Base-by-base conservation (phyloP, 148 eudicot genomes). In the Linanthus parryae region DNA sequence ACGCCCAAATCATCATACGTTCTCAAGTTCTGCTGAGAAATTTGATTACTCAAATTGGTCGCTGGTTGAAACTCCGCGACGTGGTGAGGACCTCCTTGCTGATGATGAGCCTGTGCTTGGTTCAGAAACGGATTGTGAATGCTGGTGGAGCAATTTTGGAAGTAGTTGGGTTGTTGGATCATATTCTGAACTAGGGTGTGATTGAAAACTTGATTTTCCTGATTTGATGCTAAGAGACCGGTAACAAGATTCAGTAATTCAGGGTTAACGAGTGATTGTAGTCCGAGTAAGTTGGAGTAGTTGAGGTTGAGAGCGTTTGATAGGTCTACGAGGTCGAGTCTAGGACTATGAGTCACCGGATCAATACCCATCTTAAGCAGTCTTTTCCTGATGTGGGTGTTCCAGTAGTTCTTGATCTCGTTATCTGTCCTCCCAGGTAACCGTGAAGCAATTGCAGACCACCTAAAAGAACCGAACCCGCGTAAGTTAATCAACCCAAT, bases 381-480 rank as follows among this genome's bases (percentile, higher is more conserved):
- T 56, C 76, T n/a, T n/a, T n/a, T n/a, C n/a, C n/a, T n/a, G n/a
- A n/a, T n/a, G n/a, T n/a, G n/a, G n/a, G n/a, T n/a, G n/a, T n/a
- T n/a, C n/a, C n/a, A n/a, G n/a, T n/a, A n/a, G n/a, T n/a, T n/a
- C n/a, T n/a, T n/a, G n/a, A n/a, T n/a, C n/a, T n/a, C n/a, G n/a
- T n/a, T n/a, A n/a, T n/a, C n/a, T n/a, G n/a, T n/a, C n/a, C n/a
- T 61, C 34, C 76, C 76, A 0, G 76, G 76, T 44, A 71, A 40
- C 1, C 67, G 69, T 34, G 69, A 73, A 3, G 78, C 78, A 1
- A 73, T 73, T 14, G 78, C 78, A 3, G 78, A 73, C 78, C 78
- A 73, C 59, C 78, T 73, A 28, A 10, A 8, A 27, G 6, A n/a
- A n/a, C n/a, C n/a, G n/a, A n/a, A n/a, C n/a, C n/a, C n/a, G n/a